These are phyloP conservation scores for Globisporangium iwayamae DNA, from an alignment of 352 stramenopile genomes.

Conservation along the genomic window DNA sequence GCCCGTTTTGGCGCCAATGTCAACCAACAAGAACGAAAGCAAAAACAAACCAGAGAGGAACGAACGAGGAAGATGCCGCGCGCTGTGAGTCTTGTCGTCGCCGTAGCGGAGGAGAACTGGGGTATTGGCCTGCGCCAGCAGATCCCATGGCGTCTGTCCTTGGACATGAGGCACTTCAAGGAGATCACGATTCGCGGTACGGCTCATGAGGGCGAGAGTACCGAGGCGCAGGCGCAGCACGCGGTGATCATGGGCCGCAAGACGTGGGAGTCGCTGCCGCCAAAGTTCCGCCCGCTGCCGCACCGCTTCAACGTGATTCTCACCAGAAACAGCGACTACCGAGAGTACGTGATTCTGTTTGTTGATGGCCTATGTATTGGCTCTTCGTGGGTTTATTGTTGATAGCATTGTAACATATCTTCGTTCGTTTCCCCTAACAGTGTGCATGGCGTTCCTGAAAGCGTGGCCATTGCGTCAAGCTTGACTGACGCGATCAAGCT, in stretches of 20 bases:
- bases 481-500: conserved; percentile 90
- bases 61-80: conserved; percentile 17
- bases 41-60: neutral
- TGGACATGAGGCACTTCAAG: conserved; percentile 97
- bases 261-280: conserved; percentile 98
- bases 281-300: conserved; percentile 93
- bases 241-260: conserved; percentile 99
- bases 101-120: conserved; percentile 74
- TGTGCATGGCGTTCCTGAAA: conserved; percentile 42
- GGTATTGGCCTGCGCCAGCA: conserved; percentile 85
- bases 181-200: conserved; percentile 77
- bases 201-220: neutral
- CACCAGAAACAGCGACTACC: conserved; percentile 69
- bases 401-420: neutral
- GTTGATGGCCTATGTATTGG: neutral
- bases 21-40: neutral
- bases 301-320: conserved; percentile 97
- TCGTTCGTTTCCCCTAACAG: neutral
- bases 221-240: conserved; percentile 59
- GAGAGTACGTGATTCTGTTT: conserved; percentile 18
- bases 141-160: conserved; percentile 94
- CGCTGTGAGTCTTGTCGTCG: conserved; percentile 83
- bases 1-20: conserved; percentile 6
- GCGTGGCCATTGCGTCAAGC: conserved; percentile 85
- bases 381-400: neutral